These are phyloP conservation scores for Diddensiella santjacobensis DNA, from an alignment of 805 yeast genomes.

Conservation along the genomic window DNA sequence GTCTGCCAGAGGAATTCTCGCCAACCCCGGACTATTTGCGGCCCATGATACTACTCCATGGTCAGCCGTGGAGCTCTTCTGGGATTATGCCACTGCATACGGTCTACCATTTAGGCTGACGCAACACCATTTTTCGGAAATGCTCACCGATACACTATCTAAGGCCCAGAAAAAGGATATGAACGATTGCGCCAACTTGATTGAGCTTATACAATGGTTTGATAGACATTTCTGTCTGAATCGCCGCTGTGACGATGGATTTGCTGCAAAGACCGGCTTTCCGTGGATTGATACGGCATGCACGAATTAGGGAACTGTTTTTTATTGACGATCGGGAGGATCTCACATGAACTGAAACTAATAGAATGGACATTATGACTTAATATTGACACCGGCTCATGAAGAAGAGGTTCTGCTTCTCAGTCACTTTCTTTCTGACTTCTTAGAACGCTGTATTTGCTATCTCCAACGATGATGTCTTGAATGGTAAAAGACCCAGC, in stretches of 20 bases:
- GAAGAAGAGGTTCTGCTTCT: too few species aligned
- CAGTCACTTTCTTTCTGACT: too few species aligned
- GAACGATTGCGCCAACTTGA: slow-evolving; percentile 55
- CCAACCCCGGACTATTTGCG: slow-evolving; percentile 84
- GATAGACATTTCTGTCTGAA: slow-evolving; percentile 64
- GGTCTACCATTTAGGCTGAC: slow-evolving; percentile 81
- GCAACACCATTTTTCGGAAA: slow-evolving; percentile 85
- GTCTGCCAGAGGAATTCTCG: slow-evolving; percentile 87
- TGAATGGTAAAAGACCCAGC: too few species aligned
- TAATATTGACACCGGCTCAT: too few species aligned
- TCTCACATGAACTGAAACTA: too few species aligned
- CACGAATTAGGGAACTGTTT: not conserved
- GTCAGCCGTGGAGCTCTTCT: slow-evolving; percentile 81
- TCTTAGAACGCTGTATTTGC: too few species aligned
- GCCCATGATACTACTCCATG: slow-evolving; percentile 78
- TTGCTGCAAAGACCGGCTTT: slow-evolving; percentile 40
- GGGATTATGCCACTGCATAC: slow-evolving; percentile 72
- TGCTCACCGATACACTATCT: slow-evolving; percentile 60
- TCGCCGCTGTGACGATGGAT: slow-evolving; percentile 65
- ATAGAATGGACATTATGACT: too few species aligned
- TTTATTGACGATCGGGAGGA: not conserved
- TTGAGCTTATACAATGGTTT: slow-evolving; percentile 77
- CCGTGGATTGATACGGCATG: slow-evolving; percentile 13
- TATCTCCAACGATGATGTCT: too few species aligned
- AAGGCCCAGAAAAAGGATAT: slow-evolving; percentile 53